Evolutionary conservation across 208 protist species (phyloP), one percentile per base, ranked within the genome.

Genomic region (Leishmania amazonensis): DNA sequence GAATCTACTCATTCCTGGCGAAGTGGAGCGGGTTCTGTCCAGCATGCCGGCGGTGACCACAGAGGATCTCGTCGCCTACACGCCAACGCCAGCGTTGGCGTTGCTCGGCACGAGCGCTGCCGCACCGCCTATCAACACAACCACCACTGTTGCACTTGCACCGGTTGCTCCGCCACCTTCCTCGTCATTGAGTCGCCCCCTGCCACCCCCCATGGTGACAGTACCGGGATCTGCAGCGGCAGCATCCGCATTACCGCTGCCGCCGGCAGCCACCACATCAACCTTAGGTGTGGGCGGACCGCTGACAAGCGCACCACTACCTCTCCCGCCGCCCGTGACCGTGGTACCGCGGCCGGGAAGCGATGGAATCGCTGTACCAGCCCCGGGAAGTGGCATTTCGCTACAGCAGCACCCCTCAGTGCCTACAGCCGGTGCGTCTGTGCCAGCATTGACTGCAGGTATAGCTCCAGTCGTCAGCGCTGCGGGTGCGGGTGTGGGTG

Each of bases 1-100:
- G 40, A 89, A 94, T 40, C 60, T 68, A 40, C 83, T 94, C 11
- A 45, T 82, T 72, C 84, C 83, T 1, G 81, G 87, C 7, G 81
- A 85, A 49, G 85, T 78, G 49, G 85, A 91, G 58, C 83, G 87
- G 11, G 51, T 88, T 17, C 65, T 79, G 35, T 80, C 82, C 38
- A 79, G 68, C 51, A 31, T 86, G 77, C 76, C 81, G 13, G 31
- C 65, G 4, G 40, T 85, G 49, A 79, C 81, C n/a, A 57, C 87
- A 5, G 79, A 85, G 47, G 76, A 74, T 40, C 31, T 74, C 35
- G 6, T 76, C 24, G 85, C 79, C 42, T 80, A 81, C 80, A 53
- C 64, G 11, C 75, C 82, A 51, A 38, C 65, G 9, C 76, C 78
- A 15, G 31, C 74, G 8, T 38, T 45, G 35, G 45, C 78, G n/a